Evolutionary conservation across 1,284 basidiomycete genomes (phyloP).

Genomic region (Tylopilus sp.): DNA sequence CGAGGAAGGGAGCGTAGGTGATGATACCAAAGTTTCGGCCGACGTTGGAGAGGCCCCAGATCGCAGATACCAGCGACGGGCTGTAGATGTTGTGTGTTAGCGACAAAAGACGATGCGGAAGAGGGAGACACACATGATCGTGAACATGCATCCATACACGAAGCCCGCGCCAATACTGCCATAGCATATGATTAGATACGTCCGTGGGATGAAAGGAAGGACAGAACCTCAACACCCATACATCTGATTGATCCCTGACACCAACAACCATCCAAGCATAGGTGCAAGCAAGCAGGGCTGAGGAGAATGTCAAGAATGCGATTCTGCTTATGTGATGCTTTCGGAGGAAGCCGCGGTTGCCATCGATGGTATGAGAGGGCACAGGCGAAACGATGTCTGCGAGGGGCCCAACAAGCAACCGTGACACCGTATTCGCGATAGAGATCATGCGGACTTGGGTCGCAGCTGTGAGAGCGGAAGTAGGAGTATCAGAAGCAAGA

Average conservation of each 20-base stretch:
- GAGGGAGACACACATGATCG: constrained; percentile 51
- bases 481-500: constrained; percentile 17
- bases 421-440: constrained; percentile 62
- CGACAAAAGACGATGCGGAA: background rate
- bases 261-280: constrained; percentile 51
- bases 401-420: constrained; percentile 62
- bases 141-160: constrained; percentile 64
- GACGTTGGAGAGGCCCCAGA: constrained; percentile 64
- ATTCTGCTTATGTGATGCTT: constrained; percentile 57
- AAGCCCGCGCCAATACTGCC: constrained; percentile 54
- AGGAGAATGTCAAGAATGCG: constrained; percentile 49
- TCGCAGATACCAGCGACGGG: constrained; percentile 61
- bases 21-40: constrained; percentile 72
- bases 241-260: constrained; percentile 43
- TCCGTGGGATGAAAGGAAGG: background rate
- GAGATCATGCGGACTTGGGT: constrained; percentile 68
- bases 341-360: constrained; percentile 34
- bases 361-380: constrained; percentile 35
- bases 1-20: constrained; percentile 67
- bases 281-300: constrained; percentile 44
- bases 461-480: constrained; percentile 38
- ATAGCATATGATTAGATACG: background rate
- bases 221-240: constrained; percentile 61
- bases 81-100: constrained; percentile 32
- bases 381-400: constrained; percentile 67